A percentile compares a stretch with the other conserved stretches of the same genome.
phyloP scores from a whole-genome alignment of 805 yeast species.

The Nakazawaea anatomiae region DNA sequence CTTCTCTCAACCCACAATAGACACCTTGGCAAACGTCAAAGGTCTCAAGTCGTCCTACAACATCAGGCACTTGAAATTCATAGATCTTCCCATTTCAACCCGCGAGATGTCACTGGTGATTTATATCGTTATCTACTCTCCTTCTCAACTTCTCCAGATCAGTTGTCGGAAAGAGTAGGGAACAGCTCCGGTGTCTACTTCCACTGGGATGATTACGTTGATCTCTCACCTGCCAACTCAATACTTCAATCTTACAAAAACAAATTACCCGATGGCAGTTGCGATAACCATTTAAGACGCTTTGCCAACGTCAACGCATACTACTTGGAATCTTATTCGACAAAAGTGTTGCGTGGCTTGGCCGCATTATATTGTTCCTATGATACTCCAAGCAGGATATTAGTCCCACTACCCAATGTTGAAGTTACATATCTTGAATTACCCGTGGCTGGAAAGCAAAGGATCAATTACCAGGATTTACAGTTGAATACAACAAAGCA shows the following conservation, averaged over 20 bases:
- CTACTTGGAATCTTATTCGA: not conserved
- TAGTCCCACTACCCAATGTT: not conserved
- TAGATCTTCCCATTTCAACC: not conserved
- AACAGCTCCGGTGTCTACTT: not conserved
- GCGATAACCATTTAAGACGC: not conserved
- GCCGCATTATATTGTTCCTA: not conserved
- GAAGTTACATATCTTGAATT: not conserved
- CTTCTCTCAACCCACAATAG: too few species aligned
- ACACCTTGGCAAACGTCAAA: too few species aligned
- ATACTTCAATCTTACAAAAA: not conserved
- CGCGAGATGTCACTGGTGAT: not conserved
- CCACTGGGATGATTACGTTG: conserved; percentile 9
- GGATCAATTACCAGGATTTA: not conserved
- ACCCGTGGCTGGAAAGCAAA: conserved; percentile 2
- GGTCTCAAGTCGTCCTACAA: too few species aligned
- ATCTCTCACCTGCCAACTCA: not conserved
- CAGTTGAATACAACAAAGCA: not conserved
- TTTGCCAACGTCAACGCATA: conserved; percentile 4
- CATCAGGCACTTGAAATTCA: too few species aligned
- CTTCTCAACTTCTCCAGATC: not conserved
- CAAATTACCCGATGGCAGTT: not conserved
- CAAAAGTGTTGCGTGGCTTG: conserved; percentile 2
- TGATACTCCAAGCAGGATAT: not conserved
- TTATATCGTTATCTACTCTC: not conserved
- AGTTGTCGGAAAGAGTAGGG: not conserved